phyloP scores from a whole-genome alignment of 2,329 filamentous ascomycete genomes.

The Sporothrix brunneoviolacea region DNA sequence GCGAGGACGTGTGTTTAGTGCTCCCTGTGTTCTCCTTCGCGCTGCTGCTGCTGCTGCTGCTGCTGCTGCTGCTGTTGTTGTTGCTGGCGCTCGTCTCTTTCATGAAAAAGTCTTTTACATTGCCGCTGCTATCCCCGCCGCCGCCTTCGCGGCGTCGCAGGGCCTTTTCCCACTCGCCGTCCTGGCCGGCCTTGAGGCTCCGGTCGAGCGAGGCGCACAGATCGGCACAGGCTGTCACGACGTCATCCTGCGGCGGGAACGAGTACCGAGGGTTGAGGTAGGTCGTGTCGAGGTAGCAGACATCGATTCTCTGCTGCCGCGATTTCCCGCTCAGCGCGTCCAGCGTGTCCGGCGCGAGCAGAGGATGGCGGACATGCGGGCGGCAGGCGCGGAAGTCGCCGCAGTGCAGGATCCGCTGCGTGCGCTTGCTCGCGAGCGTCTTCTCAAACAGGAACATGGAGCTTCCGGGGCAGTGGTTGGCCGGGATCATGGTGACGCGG shows the following conservation, averaged over 20 bases:
- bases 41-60: conserved; percentile 13
- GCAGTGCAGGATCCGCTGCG: conserved; percentile 84
- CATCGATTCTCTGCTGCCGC: conserved; percentile 80
- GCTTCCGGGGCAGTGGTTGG: conserved; percentile 94
- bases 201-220: conserved; percentile 58
- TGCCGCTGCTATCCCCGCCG: conserved; percentile 30
- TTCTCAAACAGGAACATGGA: conserved; percentile 93
- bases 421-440: conserved; percentile 45
- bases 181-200: conserved; percentile 29
- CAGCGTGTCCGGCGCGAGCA: conserved; percentile 67
- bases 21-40: conserved; percentile 24
- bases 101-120: conserved; percentile 47
- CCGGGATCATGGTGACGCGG: conserved; percentile 86
- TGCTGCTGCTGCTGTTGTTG: conserved; percentile 24
- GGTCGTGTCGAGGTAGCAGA: conserved; percentile 95
- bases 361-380: conserved; percentile 73
- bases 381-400: conserved; percentile 92
- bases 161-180: conserved; percentile 40
- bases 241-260: conserved; percentile 82
- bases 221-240: conserved; percentile 80
- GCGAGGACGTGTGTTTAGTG: no score
- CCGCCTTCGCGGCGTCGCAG: conserved; percentile 27
- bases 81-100: conserved; percentile 8
- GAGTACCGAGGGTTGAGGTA: conserved; percentile 94
- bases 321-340: conserved; percentile 61